Conservation (phyloP, 2,329 filamentous ascomycete species). For the Trichoderma harzianum region DNA sequence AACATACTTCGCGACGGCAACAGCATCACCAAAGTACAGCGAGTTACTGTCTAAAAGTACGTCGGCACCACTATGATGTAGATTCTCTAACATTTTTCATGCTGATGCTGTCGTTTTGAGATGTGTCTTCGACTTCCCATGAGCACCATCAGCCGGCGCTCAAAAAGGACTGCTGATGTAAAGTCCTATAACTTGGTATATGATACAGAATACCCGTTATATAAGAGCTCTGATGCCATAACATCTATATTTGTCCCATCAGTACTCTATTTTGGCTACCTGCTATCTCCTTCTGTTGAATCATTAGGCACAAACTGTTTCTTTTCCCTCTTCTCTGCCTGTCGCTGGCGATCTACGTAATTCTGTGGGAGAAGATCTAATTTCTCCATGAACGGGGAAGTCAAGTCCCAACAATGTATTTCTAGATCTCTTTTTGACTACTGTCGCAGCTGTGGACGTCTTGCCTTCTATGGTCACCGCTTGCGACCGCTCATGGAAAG, state of each 20-base stretch:
- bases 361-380: background rate
- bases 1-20: background rate
- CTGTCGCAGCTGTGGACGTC: background rate
- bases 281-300: background rate
- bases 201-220: background rate
- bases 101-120: too few species aligned
- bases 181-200: background rate
- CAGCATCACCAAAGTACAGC: background rate
- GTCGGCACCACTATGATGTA: too few species aligned
- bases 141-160: too few species aligned
- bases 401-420: background rate
- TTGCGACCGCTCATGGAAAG: background rate
- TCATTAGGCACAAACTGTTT: too few species aligned
- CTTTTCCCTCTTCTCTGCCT: background rate
- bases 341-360: background rate
- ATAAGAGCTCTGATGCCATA: background rate
- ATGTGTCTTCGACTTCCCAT: too few species aligned
- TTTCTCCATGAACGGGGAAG: background rate
- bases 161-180: too few species aligned
- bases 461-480: background rate
- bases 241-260: background rate
- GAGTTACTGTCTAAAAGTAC: too few species aligned
- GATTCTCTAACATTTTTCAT: too few species aligned
- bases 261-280: background rate
- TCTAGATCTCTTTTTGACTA: background rate